Evolutionary conservation across 495 filamentous ascomycete genomes (phyloP).

Genomic region (Penicillium tannophilum): DNA sequence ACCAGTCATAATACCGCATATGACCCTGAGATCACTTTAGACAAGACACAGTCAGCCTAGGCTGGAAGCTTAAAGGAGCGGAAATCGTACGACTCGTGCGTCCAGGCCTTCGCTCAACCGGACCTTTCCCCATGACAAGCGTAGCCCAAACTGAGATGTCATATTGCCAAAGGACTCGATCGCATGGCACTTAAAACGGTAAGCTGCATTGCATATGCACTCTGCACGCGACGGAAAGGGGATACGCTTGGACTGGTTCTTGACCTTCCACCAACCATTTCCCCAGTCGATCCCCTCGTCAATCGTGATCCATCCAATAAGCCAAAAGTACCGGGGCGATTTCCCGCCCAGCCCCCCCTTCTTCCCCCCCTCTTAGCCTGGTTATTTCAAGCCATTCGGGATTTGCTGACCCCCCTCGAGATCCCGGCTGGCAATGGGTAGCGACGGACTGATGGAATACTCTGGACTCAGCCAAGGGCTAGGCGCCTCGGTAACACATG

Average conservation of each 20-base stretch:
- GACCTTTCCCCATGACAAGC: slow-evolving; percentile 11
- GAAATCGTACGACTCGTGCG: slow-evolving; percentile 10
- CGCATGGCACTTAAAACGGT: slow-evolving; percentile 26
- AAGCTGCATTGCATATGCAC: slow-evolving; percentile 31
- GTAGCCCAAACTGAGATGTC: slow-evolving; percentile 16
- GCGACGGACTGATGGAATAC: slow-evolving; percentile 5
- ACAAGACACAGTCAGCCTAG: neutral
- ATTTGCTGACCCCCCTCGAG: slow-evolving; percentile 11
- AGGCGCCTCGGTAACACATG: slow-evolving; percentile 24
- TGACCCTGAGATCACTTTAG: neutral
- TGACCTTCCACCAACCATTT: slow-evolving; percentile 8
- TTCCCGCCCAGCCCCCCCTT: slow-evolving; percentile 5
- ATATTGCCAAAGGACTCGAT: slow-evolving; percentile 24
- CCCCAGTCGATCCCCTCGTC: slow-evolving; percentile 11
- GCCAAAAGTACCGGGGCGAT: slow-evolving; percentile 18
- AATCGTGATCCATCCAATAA: slow-evolving; percentile 5
- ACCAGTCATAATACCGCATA: slow-evolving; percentile 5
- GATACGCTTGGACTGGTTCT: slow-evolving; percentile 13
- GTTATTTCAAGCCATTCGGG: slow-evolving; percentile 15
- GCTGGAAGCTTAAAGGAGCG: neutral
- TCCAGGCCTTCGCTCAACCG: slow-evolving; percentile 3
- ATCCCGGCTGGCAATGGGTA: slow-evolving; percentile 21
- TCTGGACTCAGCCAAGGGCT: slow-evolving; percentile 11
- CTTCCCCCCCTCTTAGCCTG: slow-evolving; percentile 4
- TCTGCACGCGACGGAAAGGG: slow-evolving; percentile 27